Evolutionary conservation across 768 basidiomycete species (phyloP), one percentile per base, ranked within the genome.

Genomic region (Lactifluus subvellereus): DNA sequence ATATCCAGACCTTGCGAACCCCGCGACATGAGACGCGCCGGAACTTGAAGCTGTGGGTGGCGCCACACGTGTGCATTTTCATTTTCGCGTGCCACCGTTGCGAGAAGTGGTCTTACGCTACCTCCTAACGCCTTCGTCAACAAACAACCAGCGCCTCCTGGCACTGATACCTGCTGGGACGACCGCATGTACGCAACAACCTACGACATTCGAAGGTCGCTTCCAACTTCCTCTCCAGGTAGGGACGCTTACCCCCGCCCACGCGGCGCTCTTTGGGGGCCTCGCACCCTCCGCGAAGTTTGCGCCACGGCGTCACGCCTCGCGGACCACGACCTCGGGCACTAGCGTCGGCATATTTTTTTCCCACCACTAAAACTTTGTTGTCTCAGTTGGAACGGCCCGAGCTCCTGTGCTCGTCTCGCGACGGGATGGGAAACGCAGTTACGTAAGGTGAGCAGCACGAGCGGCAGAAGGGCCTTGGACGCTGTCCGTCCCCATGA

Each of bases 31-130:
- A 10, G 16, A 33, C 13, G 14, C 13, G 4, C 8, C 27, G 22
- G 22, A 22, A 22, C 22, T 22, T 10, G 22, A 35, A 16, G 10
- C 55, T 14, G 55, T 51, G 22, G 48, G 43, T 22, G 35, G 32
- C 16, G 3, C 53, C 7, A 63, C 38, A 33, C 65, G 32, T 11
- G 52, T 47, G 22, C 22, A 1, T 1, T 1, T 22, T 1, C 49
- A 50, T 35, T 59, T 58, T 22, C 40, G 51, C 33, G 59, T 67
- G 16, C 66, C 66, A 10, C 63, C 66, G 30, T 47, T 67, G 32
- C 64, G 63, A 33, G 66, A 67, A 57, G 8, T 67, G 22, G 48
- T 60, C 52, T 56, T 67, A n/a, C 63, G 63, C 9, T 65, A 52
- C 35, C 66, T 67, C 20, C 58, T 67, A 40, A 55, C 66, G 7